A percentile compares a stretch with the other conserved stretches of the same genome.
These are phyloP conservation scores for Pseudonitzschia multistriata DNA, from an alignment of 108 stramenopile genomes.

Conservation along the genomic window DNA sequence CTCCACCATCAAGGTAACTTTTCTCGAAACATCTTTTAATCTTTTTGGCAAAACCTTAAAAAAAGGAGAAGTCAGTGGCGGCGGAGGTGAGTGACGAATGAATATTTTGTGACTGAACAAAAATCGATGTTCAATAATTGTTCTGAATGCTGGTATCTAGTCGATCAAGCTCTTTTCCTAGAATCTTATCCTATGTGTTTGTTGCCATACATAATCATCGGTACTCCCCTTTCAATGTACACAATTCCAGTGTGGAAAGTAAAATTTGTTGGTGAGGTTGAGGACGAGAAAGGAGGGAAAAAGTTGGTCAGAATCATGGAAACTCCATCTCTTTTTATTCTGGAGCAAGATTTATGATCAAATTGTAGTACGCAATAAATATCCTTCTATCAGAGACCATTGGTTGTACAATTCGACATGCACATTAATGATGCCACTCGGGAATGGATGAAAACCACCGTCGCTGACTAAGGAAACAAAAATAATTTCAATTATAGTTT, in stretches of 20 bases:
- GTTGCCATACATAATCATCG: too few relatives aligned
- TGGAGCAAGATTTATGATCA: conserved; percentile 31
- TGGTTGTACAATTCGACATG: neutral
- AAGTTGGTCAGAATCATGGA: conserved; percentile 57
- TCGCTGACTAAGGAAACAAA: neutral
- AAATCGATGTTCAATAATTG: too few relatives aligned
- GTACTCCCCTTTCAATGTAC: conserved; percentile 17
- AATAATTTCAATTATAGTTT: neutral
- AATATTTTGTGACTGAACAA: too few relatives aligned
- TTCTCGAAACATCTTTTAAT: conserved; percentile 38
- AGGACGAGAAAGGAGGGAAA: conserved; percentile 30
- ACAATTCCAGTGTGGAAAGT: conserved; percentile 41
- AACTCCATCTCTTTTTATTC: conserved; percentile 52
- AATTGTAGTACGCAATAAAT: neutral
- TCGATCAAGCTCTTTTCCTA: too few relatives aligned
- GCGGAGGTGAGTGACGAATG: neutral
- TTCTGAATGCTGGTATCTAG: too few relatives aligned
- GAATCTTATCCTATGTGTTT: too few relatives aligned
- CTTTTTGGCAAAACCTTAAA: conserved; percentile 44
- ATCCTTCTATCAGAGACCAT: neutral
- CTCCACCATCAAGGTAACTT: conserved; percentile 35
- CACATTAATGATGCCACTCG: neutral
- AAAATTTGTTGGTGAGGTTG: conserved; percentile 40
- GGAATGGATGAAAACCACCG: neutral
- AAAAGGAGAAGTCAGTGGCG: conserved; percentile 23